phyloP scores from a whole-genome alignment of 1,284 basidiomycete species.

The Ganoderma lucidum region DNA sequence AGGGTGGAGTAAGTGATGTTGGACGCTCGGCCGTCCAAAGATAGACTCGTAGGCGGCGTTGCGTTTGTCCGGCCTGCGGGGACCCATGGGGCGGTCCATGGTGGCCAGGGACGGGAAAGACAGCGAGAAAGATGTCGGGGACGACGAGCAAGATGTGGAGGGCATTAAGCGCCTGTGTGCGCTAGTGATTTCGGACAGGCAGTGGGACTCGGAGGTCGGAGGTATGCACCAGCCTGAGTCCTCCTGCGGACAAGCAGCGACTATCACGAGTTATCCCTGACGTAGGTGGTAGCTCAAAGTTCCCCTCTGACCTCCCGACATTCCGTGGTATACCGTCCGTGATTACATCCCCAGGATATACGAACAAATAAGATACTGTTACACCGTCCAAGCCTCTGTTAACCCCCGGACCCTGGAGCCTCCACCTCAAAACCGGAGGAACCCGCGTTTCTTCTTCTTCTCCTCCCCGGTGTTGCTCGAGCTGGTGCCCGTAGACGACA shows the following conservation, averaged over 20 bases:
- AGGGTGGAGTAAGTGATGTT: constrained; percentile 57
- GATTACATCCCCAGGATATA: constrained; percentile 20
- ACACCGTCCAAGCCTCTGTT: constrained; percentile 13
- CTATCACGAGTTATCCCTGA: constrained; percentile 17
- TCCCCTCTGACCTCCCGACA: background rate
- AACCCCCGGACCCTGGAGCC: background rate
- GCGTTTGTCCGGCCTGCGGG: constrained; percentile 78
- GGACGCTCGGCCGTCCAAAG: constrained; percentile 75
- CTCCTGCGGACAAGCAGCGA: background rate
- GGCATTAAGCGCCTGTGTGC: constrained; percentile 27
- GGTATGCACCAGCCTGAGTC: background rate
- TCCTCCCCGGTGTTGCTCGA: constrained; percentile 45
- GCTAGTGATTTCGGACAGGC: constrained; percentile 14
- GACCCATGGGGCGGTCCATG: constrained; percentile 77
- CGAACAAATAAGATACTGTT: constrained; percentile 33
- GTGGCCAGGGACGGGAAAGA: constrained; percentile 22
- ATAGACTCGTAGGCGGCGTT: constrained; percentile 83
- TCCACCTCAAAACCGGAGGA: constrained; percentile 66
- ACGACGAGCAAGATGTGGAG: constrained; percentile 32
- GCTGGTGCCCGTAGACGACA: constrained; percentile 51
- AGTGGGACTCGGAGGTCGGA: constrained; percentile 9
- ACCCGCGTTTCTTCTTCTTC: constrained; percentile 83
- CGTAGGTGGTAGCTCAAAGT: constrained; percentile 23
- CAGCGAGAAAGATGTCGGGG: constrained; percentile 26
- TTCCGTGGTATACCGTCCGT: constrained; percentile 28